Percentiles rank a stretch among this genome's conserved stretches.
Evolutionary conservation across 1,139 yeast species (phyloP).

Genomic region (Saccharomyces hybrid): DNA sequence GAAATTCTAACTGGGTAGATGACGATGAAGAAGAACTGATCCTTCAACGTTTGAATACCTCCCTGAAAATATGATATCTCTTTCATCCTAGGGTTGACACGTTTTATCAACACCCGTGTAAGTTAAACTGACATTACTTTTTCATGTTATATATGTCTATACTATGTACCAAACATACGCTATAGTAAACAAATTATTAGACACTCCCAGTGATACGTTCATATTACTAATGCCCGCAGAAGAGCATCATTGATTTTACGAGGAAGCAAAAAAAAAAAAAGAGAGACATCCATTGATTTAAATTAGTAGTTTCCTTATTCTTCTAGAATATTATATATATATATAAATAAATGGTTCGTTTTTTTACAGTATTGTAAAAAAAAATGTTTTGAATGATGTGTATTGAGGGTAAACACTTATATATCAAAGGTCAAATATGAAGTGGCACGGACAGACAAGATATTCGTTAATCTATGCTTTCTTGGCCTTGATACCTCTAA

Average conservation of each 20-base stretch:
- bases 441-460: not conserved
- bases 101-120: not conserved
- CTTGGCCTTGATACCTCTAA: conserved; percentile 57
- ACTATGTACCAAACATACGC: not conserved
- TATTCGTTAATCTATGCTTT: conserved; percentile 10
- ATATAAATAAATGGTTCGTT: not conserved
- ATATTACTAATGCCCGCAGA: not conserved
- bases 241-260: not conserved
- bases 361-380: not conserved
- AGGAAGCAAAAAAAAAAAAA: not conserved
- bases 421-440: not conserved
- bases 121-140: not conserved
- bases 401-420: not conserved
- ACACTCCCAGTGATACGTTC: not conserved
- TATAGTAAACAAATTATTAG: not conserved
- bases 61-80: conserved; percentile 8
- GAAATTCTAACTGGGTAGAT: conserved; percentile 23
- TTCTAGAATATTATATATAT: not conserved
- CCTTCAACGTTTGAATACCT: conserved; percentile 11
- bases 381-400: not conserved
- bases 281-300: not conserved
- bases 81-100: not conserved
- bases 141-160: not conserved
- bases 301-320: not conserved
- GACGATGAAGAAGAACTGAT: conserved; percentile 22